Conservation (phyloP, 1,284 basidiomycete genomes). For the Neolentinus lepideus region DNA sequence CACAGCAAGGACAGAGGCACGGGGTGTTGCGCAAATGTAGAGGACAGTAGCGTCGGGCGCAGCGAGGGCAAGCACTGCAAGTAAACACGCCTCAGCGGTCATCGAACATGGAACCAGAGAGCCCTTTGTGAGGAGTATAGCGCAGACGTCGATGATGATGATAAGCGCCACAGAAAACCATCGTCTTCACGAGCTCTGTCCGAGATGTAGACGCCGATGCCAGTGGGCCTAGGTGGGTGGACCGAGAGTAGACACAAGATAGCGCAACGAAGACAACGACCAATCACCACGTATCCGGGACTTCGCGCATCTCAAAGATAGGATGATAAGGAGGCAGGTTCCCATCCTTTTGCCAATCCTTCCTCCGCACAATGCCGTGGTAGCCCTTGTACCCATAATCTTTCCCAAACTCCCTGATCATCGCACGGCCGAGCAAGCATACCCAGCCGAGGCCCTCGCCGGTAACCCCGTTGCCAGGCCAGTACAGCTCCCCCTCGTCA, state of each 20-base stretch:
- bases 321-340: not conserved
- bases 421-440: slow-evolving; percentile 71
- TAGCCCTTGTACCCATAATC: slow-evolving; percentile 63
- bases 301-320: not conserved
- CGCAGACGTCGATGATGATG: not conserved
- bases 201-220: not conserved
- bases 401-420: slow-evolving; percentile 73
- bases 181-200: not conserved
- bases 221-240: not conserved
- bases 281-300: not conserved
- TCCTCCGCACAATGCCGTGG: slow-evolving; percentile 62
- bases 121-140: not conserved
- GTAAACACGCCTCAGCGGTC: not conserved
- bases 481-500: slow-evolving; percentile 72
- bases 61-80: not conserved
- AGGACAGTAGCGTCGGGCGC: too few relatives aligned
- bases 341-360: slow-evolving; percentile 6
- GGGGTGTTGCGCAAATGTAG: not conserved
- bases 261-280: not conserved
- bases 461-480: slow-evolving; percentile 62
- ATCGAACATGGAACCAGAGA: not conserved
- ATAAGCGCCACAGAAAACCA: not conserved
- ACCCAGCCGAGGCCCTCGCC: slow-evolving; percentile 76
- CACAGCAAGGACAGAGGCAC: not conserved
- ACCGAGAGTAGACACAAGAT: not conserved